Percentiles rank a stretch among this genome's conserved stretches.
Conservation (phyloP, 257 asterid species). For the Solanum clarkiae region DNA sequence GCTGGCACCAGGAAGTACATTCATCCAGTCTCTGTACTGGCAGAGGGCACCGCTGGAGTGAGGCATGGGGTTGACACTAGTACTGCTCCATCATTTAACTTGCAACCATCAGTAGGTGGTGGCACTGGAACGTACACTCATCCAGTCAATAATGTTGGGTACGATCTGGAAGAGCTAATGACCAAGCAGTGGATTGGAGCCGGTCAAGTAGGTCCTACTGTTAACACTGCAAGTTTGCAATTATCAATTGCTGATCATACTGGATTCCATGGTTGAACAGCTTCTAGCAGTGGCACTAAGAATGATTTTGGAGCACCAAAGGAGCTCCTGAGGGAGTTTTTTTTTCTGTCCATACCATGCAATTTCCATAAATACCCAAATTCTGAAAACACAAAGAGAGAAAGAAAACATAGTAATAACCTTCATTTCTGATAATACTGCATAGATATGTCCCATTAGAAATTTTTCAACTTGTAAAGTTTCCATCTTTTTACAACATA, state of each 20-base stretch:
- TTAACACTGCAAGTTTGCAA: background rate
- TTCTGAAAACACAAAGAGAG: background rate
- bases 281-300: background rate
- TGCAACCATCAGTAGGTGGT: background rate
- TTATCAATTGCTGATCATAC: background rate
- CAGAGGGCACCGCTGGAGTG: background rate
- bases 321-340: background rate
- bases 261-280: background rate
- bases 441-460: background rate
- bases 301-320: background rate
- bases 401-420: background rate
- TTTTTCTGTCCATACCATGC: background rate
- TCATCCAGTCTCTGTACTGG: background rate
- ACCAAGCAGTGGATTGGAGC: background rate
- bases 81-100: background rate
- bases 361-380: background rate
- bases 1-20: too few species aligned
- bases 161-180: background rate
- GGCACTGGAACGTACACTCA: background rate
- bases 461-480: background rate
- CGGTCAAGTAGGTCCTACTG: background rate
- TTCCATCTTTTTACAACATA: background rate
- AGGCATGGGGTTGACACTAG: background rate
- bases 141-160: background rate
- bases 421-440: background rate